Conservation (phyloP, 2,329 filamentous ascomycete genomes). For the Purpureocillium lavendulum region DNA sequence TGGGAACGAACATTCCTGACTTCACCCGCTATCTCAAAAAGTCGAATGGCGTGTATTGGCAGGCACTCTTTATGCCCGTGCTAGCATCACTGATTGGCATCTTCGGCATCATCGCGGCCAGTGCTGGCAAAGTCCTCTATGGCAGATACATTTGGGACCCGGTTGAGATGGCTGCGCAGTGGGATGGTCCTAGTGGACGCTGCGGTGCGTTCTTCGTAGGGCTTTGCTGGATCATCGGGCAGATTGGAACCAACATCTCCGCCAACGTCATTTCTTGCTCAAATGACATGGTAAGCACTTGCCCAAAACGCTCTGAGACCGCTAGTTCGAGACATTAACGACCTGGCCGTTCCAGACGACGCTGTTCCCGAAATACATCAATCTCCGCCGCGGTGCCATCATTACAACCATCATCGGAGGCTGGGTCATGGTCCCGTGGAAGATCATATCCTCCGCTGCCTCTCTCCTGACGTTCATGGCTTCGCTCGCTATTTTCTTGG, state of each 20-base stretch:
- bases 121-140: conserved; percentile 37
- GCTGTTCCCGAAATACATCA: conserved; percentile 42
- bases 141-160: conserved; percentile 38
- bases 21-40: conserved; percentile 28
- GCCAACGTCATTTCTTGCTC: conserved; percentile 46
- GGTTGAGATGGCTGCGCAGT: conserved; percentile 33
- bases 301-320: no score
- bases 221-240: conserved; percentile 44
- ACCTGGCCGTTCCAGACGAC: conserved; percentile 34
- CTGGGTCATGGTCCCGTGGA: conserved; percentile 58
- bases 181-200: conserved; percentile 35
- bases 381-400: conserved; percentile 47
- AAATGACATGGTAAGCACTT: conserved; percentile 39
- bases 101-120: conserved; percentile 46
- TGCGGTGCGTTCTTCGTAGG: conserved; percentile 37
- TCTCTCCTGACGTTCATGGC: conserved; percentile 59
- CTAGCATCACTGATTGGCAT: conserved; percentile 21
- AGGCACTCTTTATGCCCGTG: conserved; percentile 1
- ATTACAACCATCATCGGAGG: conserved; percentile 46
- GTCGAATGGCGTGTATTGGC: conserved; percentile 9
- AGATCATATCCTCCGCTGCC: conserved; percentile 50
- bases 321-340: no score
- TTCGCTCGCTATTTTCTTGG: conserved; percentile 51
- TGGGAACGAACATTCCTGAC: conserved; percentile 34
- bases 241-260: conserved; percentile 49